These are phyloP conservation scores for Hypoxylon intermedium DNA, from an alignment of 495 filamentous ascomycete species.

Conservation along the genomic window DNA sequence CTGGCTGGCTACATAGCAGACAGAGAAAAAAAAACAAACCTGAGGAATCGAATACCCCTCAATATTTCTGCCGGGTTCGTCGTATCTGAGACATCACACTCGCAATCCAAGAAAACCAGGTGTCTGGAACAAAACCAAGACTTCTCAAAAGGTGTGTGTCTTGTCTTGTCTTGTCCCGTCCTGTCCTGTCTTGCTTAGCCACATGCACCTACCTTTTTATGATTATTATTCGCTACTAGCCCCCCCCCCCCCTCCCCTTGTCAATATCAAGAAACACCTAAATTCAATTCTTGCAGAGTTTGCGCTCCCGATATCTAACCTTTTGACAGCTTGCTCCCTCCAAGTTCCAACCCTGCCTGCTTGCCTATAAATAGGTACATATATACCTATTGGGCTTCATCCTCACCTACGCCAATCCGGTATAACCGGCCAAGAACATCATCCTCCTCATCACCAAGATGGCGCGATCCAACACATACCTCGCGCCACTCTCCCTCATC, in stretches of 20 bases:
- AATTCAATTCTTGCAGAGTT: slow-evolving; percentile 15
- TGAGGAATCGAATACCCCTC: neutral
- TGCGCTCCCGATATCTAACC: slow-evolving; percentile 19
- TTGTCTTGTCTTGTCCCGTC: no score
- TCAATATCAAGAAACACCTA: neutral
- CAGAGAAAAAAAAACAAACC: neutral
- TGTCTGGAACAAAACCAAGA: slow-evolving; percentile 11
- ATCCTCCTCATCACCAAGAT: no score
- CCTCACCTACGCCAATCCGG: neutral
- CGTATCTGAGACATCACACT: slow-evolving; percentile 34
- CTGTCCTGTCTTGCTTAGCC: no score
- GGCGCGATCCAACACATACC: slow-evolving; percentile 36
- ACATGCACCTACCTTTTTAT: no score
- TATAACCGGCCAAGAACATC: slow-evolving; percentile 8
- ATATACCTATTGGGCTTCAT: neutral
- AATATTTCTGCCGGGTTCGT: slow-evolving; percentile 29
- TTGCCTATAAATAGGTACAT: neutral
- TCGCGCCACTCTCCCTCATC: slow-evolving; percentile 67
- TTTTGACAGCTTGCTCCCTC: neutral
- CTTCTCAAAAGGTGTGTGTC: slow-evolving; percentile 5
- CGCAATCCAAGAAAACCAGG: slow-evolving; percentile 17
- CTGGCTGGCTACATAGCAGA: no score
- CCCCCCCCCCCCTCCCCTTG: neutral
- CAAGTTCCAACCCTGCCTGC: no score
- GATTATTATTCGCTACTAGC: neutral